Percentiles rank a stretch among this genome's conserved stretches.
Evolutionary conservation across 163 green algal species (phyloP).

Genomic region (Scenedesmus sp.): DNA sequence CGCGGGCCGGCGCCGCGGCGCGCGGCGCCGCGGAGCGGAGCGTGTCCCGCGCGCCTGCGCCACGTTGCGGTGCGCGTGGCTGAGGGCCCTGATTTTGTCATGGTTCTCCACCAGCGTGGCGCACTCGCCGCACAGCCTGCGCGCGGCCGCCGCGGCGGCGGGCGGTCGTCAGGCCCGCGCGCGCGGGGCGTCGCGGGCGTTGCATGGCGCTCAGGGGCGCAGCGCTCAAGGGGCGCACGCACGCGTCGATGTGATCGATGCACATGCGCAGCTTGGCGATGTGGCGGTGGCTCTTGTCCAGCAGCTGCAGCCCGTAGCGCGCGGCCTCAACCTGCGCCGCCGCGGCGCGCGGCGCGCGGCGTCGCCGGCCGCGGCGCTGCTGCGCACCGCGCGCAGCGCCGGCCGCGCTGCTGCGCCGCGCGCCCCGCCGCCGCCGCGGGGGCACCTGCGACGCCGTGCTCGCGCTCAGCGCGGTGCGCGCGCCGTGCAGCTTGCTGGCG

Average conservation of each 20-base stretch:
- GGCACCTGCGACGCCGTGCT: too few relatives aligned
- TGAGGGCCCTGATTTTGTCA: constrained; percentile 81
- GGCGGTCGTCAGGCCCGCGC: too few relatives aligned
- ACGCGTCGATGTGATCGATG: constrained; percentile 62
- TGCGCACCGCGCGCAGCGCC: too few relatives aligned
- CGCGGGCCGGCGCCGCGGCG: too few relatives aligned
- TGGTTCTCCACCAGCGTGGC: constrained; percentile 77
- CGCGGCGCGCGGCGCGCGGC: too few relatives aligned
- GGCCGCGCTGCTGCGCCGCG: too few relatives aligned
- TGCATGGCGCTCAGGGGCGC: not conserved
- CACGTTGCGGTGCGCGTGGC: constrained; percentile 77
- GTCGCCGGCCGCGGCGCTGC: too few relatives aligned
- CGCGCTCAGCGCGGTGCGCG: constrained; percentile 34
- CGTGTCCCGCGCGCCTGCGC: constrained; percentile 58
- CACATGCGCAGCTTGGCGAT: constrained; percentile 64
- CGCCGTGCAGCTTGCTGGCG: constrained; percentile 37
- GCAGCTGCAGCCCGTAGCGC: constrained; percentile 65
- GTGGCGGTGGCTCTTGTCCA: constrained; percentile 67
- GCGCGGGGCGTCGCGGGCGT: too few relatives aligned
- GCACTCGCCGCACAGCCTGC: constrained; percentile 80
- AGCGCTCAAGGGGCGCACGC: too few relatives aligned
- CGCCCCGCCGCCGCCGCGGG: too few relatives aligned
- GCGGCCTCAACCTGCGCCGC: constrained; percentile 53
- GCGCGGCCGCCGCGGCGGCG: not conserved
- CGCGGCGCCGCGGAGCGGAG: too few relatives aligned